Evolutionary conservation across 1,139 yeast genomes (phyloP).

Genomic region (Geotrichum cucujoidarum): DNA sequence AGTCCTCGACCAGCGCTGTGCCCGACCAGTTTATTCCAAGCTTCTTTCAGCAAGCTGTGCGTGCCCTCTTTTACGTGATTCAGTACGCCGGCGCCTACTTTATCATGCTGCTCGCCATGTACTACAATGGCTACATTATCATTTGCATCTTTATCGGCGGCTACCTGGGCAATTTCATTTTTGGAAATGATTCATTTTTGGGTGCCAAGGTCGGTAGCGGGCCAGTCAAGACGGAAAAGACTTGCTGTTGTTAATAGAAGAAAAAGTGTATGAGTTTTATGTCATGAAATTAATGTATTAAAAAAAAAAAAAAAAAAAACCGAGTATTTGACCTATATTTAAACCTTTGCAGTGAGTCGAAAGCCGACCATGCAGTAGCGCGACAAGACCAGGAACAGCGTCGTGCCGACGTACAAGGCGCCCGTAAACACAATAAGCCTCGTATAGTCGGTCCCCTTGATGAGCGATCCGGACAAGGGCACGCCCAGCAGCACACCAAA

Average conservation of each 20-base stretch:
- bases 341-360: background rate
- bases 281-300: background rate
- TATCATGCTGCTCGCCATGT: conserved; percentile 68
- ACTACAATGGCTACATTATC: conserved; percentile 64
- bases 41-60: conserved; percentile 46
- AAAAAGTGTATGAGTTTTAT: background rate
- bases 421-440: conserved; percentile 41
- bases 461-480: conserved; percentile 50
- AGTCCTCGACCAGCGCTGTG: background rate
- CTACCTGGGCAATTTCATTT: conserved; percentile 48
- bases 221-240: conserved; percentile 16
- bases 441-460: conserved; percentile 38
- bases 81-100: conserved; percentile 62
- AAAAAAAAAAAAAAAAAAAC: background rate
- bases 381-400: conserved; percentile 33
- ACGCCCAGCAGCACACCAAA: conserved; percentile 46
- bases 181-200: conserved; percentile 23
- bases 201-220: background rate
- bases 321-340: background rate
- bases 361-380: conserved; percentile 27
- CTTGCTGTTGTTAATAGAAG: conserved; percentile 17
- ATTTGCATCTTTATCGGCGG: conserved; percentile 62
- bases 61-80: conserved; percentile 47
- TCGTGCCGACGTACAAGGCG: conserved; percentile 34
- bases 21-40: conserved; percentile 33